Base-by-base conservation (phyloP, 768 basidiomycete genomes). In the Dioszegia hungarica region DNA sequence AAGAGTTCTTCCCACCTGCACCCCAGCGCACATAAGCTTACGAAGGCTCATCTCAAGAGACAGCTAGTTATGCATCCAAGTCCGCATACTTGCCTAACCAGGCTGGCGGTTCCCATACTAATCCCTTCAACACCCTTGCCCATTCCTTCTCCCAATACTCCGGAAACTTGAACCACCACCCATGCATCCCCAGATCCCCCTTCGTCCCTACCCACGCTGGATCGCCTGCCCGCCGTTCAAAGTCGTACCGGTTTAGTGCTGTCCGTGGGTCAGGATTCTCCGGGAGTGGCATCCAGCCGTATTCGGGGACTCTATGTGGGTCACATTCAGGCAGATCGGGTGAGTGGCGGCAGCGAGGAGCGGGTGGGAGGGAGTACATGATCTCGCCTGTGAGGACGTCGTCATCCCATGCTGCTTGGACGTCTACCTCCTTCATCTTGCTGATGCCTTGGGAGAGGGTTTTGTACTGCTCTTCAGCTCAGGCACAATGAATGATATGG, bases 341-440 rank as follows among this genome's bases (percentile, higher is more conserved):
- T 47, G 31, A 5, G 20, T 20, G 1, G 10, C 28, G 49, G 25
- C 49, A 51, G 19, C 25, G 37, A 6, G 49, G 49, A 22, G 29
- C 50, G 31, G 19, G n/a, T 33, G 43, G 28, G 47, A 44, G 28
- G 31, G 46, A 25, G 25, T 27, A 39, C 64, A 66, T 66, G 38
- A 66, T 22, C 33, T 66, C 64, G 8, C 64, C 64, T 19, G 61
- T 66, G 20, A 66, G 46, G 24, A 66, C 64, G 44, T 66, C 64
- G 39, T 66, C 64, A 29, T 66, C 64, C 43, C 48, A 66, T 38
- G 43, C 52, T 14, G 22, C 36, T 36, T 62, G 50, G 43, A 62
- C 53, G 20, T 66, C 64, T 11, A 46, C 5, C n/a, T 38, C 22
- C 12, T 54, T n/a, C 60, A 66, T 59, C 25, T 51, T 53, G 20